These are phyloP conservation scores for Starmerella davenportii DNA, from an alignment of 805 yeast species.

Conservation along the genomic window DNA sequence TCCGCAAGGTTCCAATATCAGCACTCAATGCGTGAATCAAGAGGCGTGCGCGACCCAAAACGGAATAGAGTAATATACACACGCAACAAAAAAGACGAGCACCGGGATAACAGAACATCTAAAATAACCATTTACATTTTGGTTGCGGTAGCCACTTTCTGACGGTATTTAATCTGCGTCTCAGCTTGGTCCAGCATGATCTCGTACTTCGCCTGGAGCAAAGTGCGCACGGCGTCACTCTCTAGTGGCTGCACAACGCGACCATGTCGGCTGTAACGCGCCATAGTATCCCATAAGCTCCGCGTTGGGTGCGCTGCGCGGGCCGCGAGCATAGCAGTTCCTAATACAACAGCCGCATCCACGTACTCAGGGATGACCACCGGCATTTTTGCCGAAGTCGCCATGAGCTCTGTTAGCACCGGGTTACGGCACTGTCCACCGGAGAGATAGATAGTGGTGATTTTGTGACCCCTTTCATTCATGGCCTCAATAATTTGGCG, in stretches of 20 bases:
- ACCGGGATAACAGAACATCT: too few relatives aligned
- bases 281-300: slow-evolving; percentile 71
- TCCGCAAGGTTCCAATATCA: slow-evolving; percentile 31
- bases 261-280: slow-evolving; percentile 66
- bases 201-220: slow-evolving; percentile 64
- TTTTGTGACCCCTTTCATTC: slow-evolving; percentile 60
- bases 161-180: slow-evolving; percentile 62
- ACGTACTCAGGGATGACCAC: slow-evolving; percentile 84
- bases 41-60: too few relatives aligned
- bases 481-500: slow-evolving; percentile 82
- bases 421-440: slow-evolving; percentile 97
- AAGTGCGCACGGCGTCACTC: slow-evolving; percentile 26
- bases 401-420: slow-evolving; percentile 69
- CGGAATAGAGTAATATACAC: too few relatives aligned
- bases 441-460: slow-evolving; percentile 65
- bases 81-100: too few relatives aligned
- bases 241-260: slow-evolving; percentile 66
- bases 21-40: slow-evolving; percentile 1
- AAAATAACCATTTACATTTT: too few relatives aligned
- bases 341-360: slow-evolving; percentile 94
- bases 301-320: slow-evolving; percentile 50
- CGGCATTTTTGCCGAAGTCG: slow-evolving; percentile 84
- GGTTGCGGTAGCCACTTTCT: slow-evolving; percentile 29
- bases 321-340: slow-evolving; percentile 94
- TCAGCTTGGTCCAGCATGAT: slow-evolving; percentile 76